Evolutionary conservation across 352 stramenopile genomes (phyloP).

Genomic region (Aphanomyces invadans): DNA sequence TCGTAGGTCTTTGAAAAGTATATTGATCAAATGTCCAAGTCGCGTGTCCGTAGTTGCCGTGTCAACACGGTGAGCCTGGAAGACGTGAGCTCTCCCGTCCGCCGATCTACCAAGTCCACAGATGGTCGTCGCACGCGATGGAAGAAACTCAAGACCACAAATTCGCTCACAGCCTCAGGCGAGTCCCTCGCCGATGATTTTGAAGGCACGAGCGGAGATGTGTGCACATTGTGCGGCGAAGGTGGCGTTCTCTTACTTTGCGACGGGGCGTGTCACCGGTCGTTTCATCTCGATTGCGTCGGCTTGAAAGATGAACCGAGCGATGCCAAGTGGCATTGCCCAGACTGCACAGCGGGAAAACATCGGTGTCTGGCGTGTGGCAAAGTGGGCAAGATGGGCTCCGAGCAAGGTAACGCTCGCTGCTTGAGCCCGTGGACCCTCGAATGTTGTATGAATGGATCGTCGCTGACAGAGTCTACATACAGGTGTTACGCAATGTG

Average conservation of each 20-base stretch:
- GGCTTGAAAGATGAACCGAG: constrained; percentile 75
- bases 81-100: background rate
- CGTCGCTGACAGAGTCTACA: no score
- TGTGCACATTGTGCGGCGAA: constrained; percentile 89
- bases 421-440: constrained; percentile 15
- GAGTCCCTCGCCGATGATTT: background rate
- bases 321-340: constrained; percentile 86
- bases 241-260: constrained; percentile 87
- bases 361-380: constrained; percentile 90
- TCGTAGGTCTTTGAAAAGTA: constrained; percentile 32
- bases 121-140: background rate
- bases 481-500: constrained; percentile 82
- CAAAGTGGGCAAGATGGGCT: constrained; percentile 83
- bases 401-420: constrained; percentile 48
- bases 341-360: constrained; percentile 79
- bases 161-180: background rate
- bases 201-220: constrained; percentile 57
- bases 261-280: constrained; percentile 87
- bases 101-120: background rate
- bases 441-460: constrained; percentile 7
- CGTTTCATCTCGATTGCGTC: constrained; percentile 89
- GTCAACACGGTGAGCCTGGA: constrained; percentile 24
- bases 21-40: constrained; percentile 71
- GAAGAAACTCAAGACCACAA: constrained; percentile 25
- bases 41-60: constrained; percentile 68